A percentile compares a stretch with the other conserved stretches of the same genome.
Conservation (phyloP, 768 basidiomycete species). For the Leccinum rimulosum region DNA sequence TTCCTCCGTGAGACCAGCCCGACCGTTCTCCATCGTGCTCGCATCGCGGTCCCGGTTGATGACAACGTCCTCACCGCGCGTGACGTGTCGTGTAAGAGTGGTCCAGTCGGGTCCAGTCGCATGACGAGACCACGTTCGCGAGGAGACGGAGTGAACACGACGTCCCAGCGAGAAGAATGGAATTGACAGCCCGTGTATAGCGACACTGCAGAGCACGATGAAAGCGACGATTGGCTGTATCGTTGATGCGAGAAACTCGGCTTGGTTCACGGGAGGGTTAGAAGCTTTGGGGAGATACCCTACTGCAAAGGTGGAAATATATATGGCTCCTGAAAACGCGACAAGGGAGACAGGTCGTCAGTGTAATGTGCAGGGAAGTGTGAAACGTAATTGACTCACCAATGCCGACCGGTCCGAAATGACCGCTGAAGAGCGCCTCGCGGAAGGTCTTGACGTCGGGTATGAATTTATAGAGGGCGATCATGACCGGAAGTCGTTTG, state of each 20-base stretch:
- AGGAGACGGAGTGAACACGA: slow-evolving; percentile 76
- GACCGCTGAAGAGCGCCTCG: slow-evolving; percentile 92
- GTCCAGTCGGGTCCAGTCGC: slow-evolving; percentile 80
- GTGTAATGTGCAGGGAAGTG: background rate
- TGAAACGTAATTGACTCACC: slow-evolving; percentile 37
- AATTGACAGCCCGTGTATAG: slow-evolving; percentile 88
- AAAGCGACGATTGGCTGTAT: slow-evolving; percentile 95
- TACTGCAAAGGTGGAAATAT: slow-evolving; percentile 84
- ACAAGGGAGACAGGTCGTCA: slow-evolving; percentile 1
- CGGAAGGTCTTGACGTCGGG: slow-evolving; percentile 94
- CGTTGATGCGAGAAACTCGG: slow-evolving; percentile 62
- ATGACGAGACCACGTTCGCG: slow-evolving; percentile 87
- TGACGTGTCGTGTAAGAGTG: slow-evolving; percentile 67
- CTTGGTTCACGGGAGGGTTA: slow-evolving; percentile 51
- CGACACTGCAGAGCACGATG: slow-evolving; percentile 89
- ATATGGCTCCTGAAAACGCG: slow-evolving; percentile 66
- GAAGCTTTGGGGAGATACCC: slow-evolving; percentile 50
- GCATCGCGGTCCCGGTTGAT: slow-evolving; percentile 73
- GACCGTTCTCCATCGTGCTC: slow-evolving; percentile 50
- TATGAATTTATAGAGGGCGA: slow-evolving; percentile 86
- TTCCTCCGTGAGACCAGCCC: slow-evolving; percentile 29
- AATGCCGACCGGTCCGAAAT: slow-evolving; percentile 89
- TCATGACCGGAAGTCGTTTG: slow-evolving; percentile 79
- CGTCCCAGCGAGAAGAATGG: slow-evolving; percentile 91
- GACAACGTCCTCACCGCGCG: slow-evolving; percentile 71